A percentile compares a stretch with the other conserved stretches of the same genome.
These are phyloP conservation scores for Schoenoplectus triqueter DNA, from an alignment of 202 grass and related monocot species.

Conservation along the genomic window DNA sequence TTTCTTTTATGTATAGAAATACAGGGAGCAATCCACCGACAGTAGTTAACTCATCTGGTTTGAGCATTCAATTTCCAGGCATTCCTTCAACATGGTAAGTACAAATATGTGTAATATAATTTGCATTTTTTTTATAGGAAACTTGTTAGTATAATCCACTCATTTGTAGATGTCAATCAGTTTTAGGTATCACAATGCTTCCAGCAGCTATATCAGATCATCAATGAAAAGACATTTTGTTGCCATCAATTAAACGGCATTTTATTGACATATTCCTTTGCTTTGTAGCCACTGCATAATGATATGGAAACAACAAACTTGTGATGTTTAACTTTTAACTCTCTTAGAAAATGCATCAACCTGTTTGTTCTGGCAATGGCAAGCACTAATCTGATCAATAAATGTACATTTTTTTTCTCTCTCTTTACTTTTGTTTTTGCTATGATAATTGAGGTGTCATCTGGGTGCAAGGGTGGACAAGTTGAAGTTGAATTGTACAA, in stretches of 20 bases:
- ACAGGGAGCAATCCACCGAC: neutral
- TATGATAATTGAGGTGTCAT: neutral
- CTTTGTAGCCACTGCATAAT: too few species aligned
- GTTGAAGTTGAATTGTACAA: neutral
- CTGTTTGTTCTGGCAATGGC: neutral
- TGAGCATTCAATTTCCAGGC: slow-evolving; percentile 25
- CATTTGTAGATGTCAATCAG: too few species aligned
- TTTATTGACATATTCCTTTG: too few species aligned
- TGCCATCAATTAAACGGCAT: too few species aligned
- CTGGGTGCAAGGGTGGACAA: neutral
- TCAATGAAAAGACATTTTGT: too few species aligned
- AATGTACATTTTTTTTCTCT: neutral
- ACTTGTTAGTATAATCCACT: too few species aligned
- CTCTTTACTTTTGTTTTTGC: neutral
- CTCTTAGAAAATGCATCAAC: slow-evolving; percentile 6
- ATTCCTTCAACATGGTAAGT: slow-evolving; percentile 12
- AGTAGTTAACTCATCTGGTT: neutral
- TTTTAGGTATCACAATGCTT: too few species aligned
- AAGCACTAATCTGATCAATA: slow-evolving; percentile 2
- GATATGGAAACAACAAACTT: neutral
- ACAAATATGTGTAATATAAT: neutral
- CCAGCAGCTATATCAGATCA: too few species aligned
- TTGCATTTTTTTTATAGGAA: too few species aligned
- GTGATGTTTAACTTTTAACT: neutral
- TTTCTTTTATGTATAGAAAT: slow-evolving; percentile 19